These are phyloP conservation scores for Fonsecaea erecta DNA, from an alignment of 2,329 filamentous ascomycete genomes.

Conservation along the genomic window DNA sequence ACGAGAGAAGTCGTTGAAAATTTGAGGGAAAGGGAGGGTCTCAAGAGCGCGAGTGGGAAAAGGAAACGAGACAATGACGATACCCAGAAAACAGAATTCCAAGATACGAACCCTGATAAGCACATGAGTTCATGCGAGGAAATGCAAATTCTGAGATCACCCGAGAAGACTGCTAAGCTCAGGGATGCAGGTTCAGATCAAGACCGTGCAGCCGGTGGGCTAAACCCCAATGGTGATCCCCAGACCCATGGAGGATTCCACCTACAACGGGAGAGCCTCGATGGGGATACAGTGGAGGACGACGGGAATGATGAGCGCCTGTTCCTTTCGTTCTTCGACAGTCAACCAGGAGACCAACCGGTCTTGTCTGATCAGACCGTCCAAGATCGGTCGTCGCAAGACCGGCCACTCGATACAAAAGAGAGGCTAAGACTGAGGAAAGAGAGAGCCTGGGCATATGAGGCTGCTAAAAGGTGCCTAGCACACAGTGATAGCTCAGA, in stretches of 20 bases:
- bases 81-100: constrained; percentile 23
- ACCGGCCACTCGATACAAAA: background rate
- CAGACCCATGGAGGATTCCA: background rate
- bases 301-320: background rate
- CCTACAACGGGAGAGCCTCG: background rate
- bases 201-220: background rate
- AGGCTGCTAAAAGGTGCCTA: constrained; percentile 31
- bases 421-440: background rate
- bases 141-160: constrained; percentile 1
- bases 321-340: constrained; percentile 4
- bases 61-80: constrained; percentile 27
- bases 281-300: background rate
- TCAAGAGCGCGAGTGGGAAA: constrained; percentile 35
- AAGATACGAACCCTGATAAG: constrained; percentile 17
- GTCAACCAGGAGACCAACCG: background rate
- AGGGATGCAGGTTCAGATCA: background rate
- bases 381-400: background rate
- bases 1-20: constrained; percentile 54
- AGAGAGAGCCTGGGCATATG: constrained; percentile 31
- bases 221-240: background rate
- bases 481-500: constrained; percentile 23
- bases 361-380: background rate
- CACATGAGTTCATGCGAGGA: constrained; percentile 13
- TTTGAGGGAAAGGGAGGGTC: constrained; percentile 28
- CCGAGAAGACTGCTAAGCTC: background rate